These are phyloP conservation scores for Chrysosporium keratinophilum DNA, from an alignment of 2,329 filamentous ascomycete genomes.

Conservation along the genomic window DNA sequence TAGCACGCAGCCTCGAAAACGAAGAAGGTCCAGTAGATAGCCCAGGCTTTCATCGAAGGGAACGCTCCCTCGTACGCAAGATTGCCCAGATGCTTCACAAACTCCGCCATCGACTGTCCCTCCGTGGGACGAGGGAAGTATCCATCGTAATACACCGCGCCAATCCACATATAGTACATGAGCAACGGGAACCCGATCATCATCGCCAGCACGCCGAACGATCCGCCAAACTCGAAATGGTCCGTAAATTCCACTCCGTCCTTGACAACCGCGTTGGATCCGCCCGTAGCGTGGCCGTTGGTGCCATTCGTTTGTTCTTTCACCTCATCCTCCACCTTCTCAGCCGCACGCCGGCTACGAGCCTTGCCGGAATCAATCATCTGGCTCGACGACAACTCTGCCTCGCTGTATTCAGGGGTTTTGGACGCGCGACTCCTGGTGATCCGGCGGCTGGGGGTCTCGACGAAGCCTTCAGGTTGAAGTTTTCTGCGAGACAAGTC, in stretches of 20 bases:
- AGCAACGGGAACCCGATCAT: slow-evolving; percentile 89
- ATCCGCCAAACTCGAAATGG: slow-evolving; percentile 75
- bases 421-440: slow-evolving; percentile 35
- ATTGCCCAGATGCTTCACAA: slow-evolving; percentile 57
- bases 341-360: slow-evolving; percentile 22
- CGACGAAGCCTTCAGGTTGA: slow-evolving; percentile 42
- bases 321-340: slow-evolving; percentile 18
- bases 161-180: slow-evolving; percentile 99
- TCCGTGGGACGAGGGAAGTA: slow-evolving; percentile 58
- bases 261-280: slow-evolving; percentile 10
- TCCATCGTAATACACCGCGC: slow-evolving; percentile 83
- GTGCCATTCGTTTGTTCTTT: slow-evolving; percentile 20
- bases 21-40: slow-evolving; percentile 91
- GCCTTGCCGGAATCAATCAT: slow-evolving; percentile 20
- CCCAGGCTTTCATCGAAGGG: slow-evolving; percentile 72
- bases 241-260: slow-evolving; percentile 40
- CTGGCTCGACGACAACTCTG: slow-evolving; percentile 14
- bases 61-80: slow-evolving; percentile 77
- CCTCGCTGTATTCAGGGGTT: slow-evolving; percentile 21
- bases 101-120: slow-evolving; percentile 60
- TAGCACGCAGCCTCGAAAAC: slow-evolving; percentile 76
- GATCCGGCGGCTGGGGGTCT: slow-evolving; percentile 41
- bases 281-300: slow-evolving; percentile 14
- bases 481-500: slow-evolving; percentile 36
- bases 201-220: slow-evolving; percentile 66